phyloP scores from a whole-genome alignment of 345 rosid genomes.

The Excoecaria agallocha region DNA sequence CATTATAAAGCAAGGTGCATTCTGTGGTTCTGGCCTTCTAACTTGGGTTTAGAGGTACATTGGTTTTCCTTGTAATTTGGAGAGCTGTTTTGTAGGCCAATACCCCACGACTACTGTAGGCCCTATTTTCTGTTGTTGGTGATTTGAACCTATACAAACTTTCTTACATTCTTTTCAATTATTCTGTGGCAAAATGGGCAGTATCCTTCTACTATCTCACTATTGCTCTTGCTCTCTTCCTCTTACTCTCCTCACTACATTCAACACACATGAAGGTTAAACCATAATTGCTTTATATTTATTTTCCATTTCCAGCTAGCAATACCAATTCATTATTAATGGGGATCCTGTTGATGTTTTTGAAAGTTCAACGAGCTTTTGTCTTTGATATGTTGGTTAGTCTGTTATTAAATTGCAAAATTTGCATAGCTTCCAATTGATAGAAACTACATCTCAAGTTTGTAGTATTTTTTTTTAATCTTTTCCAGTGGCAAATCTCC shows the following conservation, averaged over 20 bases:
- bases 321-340: background rate
- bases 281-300: background rate
- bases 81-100: constrained; percentile 55
- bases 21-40: too few relatives aligned
- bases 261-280: background rate
- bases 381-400: too few relatives aligned
- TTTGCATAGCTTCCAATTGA: too few relatives aligned
- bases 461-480: too few relatives aligned
- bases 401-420: too few relatives aligned
- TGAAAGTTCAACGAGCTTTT: too few relatives aligned
- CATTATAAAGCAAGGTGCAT: too few relatives aligned
- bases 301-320: background rate
- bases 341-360: background rate
- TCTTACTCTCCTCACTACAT: too few relatives aligned
- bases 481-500: too few relatives aligned
- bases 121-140: constrained; percentile 79
- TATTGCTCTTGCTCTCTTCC: background rate
- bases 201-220: constrained; percentile 58
- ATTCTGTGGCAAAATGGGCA: constrained; percentile 63
- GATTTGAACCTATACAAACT: constrained; percentile 80
- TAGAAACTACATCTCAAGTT: too few relatives aligned
- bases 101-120: constrained; percentile 74
- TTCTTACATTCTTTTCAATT: constrained; percentile 51
- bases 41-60: too few relatives aligned
- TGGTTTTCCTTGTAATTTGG: too few relatives aligned